Conservation (phyloP, 2,329 filamentous ascomycete genomes). For the Botrytis byssoidea region DNA sequence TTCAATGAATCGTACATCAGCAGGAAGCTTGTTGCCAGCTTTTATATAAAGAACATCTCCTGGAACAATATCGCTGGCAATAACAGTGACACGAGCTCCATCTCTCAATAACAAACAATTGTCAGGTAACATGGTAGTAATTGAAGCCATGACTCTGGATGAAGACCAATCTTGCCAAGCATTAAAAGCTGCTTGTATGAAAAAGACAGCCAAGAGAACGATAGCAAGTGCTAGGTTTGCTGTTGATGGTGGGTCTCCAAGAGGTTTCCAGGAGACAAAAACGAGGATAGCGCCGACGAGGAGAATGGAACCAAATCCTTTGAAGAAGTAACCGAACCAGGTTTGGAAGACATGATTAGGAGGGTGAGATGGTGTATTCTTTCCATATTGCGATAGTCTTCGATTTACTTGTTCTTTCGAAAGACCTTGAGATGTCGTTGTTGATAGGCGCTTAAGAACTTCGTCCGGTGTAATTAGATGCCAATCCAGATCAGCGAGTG, state of each 20-base stretch:
- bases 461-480: constrained; percentile 58
- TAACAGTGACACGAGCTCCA: constrained; percentile 48
- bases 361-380: constrained; percentile 63
- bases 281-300: constrained; percentile 67
- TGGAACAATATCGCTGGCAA: constrained; percentile 62
- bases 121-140: constrained; percentile 75
- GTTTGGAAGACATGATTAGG: constrained; percentile 38
- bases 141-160: constrained; percentile 71
- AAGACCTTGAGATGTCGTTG: constrained; percentile 56
- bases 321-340: constrained; percentile 66
- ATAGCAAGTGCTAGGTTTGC: constrained; percentile 72
- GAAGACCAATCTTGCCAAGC: constrained; percentile 73
- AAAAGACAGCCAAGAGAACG: constrained; percentile 66
- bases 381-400: constrained; percentile 59
- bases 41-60: constrained; percentile 68
- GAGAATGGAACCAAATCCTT: constrained; percentile 71
- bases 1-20: constrained; percentile 68
- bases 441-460: constrained; percentile 55
- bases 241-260: constrained; percentile 64
- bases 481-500: constrained; percentile 62
- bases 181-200: constrained; percentile 66
- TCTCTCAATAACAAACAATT: constrained; percentile 64
- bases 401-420: constrained; percentile 54
- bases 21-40: constrained; percentile 69
- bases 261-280: constrained; percentile 71